Conservation (phyloP, 2,329 filamentous ascomycete species). For the Xylariaceae sp. region DNA sequence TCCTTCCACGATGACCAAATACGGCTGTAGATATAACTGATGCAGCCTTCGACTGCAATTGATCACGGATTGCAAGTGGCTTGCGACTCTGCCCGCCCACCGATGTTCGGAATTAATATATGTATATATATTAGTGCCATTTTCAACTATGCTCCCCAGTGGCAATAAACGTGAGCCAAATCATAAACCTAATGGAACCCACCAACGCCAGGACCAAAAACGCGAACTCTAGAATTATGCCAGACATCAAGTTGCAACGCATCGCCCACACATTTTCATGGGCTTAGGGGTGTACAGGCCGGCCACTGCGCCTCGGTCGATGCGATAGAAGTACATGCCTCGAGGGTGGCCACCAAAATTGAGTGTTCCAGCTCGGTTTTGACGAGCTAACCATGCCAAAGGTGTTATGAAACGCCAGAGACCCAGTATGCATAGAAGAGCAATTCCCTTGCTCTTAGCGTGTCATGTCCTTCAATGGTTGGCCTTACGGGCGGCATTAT, state of each 20-base stretch:
- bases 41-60: not conserved
- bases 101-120: not conserved
- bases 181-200: not conserved
- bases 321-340: not conserved
- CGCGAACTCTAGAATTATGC: constrained; percentile 11
- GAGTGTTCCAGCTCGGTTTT: not conserved
- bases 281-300: not conserved
- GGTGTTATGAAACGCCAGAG: not conserved
- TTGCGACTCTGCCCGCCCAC: not conserved
- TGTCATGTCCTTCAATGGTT: constrained; percentile 10
- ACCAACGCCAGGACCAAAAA: constrained; percentile 8
- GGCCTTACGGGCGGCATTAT: constrained; percentile 42
- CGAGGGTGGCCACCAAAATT: not conserved
- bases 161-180: not conserved
- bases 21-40: not conserved
- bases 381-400: not conserved
- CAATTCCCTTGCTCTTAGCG: not conserved
- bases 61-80: not conserved
- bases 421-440: not conserved
- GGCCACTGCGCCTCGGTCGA: not conserved
- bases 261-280: not conserved
- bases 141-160: constrained; percentile 2
- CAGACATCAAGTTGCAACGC: not conserved
- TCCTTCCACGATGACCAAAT: no score
- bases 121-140: not conserved